Percentiles rank a stretch among this genome's conserved stretches.
These are phyloP conservation scores for Hypomyces perniciosus DNA, from an alignment of 2,329 filamentous ascomycete species.

Conservation along the genomic window DNA sequence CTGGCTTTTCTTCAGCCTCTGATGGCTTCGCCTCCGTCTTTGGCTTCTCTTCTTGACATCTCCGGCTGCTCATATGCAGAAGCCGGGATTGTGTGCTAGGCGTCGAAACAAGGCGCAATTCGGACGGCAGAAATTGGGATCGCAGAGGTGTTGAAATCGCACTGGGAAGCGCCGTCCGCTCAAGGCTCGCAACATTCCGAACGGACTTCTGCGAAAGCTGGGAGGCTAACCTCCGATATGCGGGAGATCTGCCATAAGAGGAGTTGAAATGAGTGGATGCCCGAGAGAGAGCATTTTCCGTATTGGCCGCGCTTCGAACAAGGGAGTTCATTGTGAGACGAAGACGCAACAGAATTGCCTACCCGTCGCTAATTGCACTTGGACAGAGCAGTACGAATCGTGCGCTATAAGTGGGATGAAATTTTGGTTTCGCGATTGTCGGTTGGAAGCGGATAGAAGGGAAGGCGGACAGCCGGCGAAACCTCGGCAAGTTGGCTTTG, in stretches of 20 bases:
- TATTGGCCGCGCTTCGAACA: slow-evolving; percentile 36
- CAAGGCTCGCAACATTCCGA: slow-evolving; percentile 22
- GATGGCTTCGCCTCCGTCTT: slow-evolving; percentile 15
- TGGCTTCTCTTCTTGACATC: slow-evolving; percentile 27
- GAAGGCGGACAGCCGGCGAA: slow-evolving; percentile 31
- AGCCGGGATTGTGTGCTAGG: slow-evolving; percentile 24
- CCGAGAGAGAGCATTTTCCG: slow-evolving; percentile 37
- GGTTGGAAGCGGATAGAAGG: slow-evolving; percentile 26
- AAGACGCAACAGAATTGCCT: slow-evolving; percentile 19
- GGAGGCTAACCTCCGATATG: slow-evolving; percentile 42
- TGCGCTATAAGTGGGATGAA: slow-evolving; percentile 26
- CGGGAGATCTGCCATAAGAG: slow-evolving; percentile 40
- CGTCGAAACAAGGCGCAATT: slow-evolving; percentile 28
- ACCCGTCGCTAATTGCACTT: slow-evolving; percentile 23
- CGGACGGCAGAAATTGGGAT: slow-evolving; percentile 38
- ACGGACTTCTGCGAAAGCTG: slow-evolving; percentile 26
- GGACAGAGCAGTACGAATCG: slow-evolving; percentile 19
- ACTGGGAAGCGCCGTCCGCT: slow-evolving; percentile 21
- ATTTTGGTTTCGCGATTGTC: slow-evolving; percentile 35
- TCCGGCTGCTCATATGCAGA: slow-evolving; percentile 27
- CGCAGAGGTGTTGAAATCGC: slow-evolving; percentile 34
- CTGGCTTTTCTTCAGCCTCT: not conserved
- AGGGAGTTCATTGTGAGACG: slow-evolving; percentile 41
- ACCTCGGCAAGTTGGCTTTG: slow-evolving; percentile 27
- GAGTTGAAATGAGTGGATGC: slow-evolving; percentile 31